phyloP scores from a whole-genome alignment of 371 early-diverging fungal species.

The Quaeritorhiza haematococci region DNA sequence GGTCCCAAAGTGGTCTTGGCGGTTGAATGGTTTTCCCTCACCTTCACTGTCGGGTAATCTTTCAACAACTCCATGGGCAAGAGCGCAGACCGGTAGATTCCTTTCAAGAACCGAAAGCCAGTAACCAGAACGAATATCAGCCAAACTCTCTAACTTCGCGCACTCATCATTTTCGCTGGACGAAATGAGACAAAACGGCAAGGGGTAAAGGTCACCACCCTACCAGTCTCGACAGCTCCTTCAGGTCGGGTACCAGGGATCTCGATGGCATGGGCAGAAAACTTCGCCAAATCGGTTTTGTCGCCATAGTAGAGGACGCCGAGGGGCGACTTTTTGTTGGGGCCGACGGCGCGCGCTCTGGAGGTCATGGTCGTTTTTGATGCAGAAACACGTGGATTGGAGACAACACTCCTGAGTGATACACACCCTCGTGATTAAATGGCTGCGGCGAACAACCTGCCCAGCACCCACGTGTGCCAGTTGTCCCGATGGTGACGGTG shows the following conservation, averaged over 20 bases:
- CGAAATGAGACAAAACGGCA: not conserved
- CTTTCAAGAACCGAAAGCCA: not conserved
- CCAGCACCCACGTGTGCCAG: too few species aligned
- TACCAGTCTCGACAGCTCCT: conserved; percentile 16
- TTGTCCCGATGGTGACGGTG: too few species aligned
- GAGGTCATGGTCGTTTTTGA: conserved; percentile 6
- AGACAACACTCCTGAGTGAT: too few species aligned
- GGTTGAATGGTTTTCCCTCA: too few species aligned
- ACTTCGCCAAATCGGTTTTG: not conserved
- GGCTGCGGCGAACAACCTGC: too few species aligned
- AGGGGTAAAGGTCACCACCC: not conserved
- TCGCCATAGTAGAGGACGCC: not conserved
- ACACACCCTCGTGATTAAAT: too few species aligned
- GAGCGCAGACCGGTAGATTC: conserved; percentile 29
- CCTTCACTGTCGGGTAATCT: conserved; percentile 22
- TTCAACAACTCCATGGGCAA: conserved; percentile 16
- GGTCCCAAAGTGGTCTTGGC: too few species aligned
- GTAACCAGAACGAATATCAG: not conserved
- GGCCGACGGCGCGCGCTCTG: not conserved
- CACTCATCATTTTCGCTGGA: not conserved
- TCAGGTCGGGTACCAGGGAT: conserved; percentile 11
- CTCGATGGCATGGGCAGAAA: conserved; percentile 10
- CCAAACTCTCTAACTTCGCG: not conserved
- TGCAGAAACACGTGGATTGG: too few species aligned
- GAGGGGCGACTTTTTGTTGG: too few species aligned